Conservation (phyloP, 2,329 filamentous ascomycete genomes). For the Purpureocillium takamizusanense region DNA sequence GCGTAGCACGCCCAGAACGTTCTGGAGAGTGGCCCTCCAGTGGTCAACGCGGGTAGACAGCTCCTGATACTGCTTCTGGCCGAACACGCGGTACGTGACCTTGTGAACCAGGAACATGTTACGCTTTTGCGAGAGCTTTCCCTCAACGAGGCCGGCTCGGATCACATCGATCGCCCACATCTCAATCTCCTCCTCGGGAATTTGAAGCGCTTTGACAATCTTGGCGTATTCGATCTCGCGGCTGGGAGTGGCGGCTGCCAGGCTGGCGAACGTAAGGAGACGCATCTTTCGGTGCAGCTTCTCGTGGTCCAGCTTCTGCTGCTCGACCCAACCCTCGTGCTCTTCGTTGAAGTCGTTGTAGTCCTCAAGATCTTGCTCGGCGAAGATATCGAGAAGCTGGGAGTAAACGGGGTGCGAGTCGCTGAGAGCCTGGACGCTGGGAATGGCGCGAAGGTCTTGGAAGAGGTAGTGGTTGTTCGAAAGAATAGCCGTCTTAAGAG, state of each 20-base stretch:
- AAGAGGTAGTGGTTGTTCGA: conserved; percentile 57
- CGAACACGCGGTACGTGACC: conserved; percentile 92
- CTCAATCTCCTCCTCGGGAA: conserved; percentile 79
- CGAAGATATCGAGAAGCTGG: conserved; percentile 91
- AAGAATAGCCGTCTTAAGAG: conserved; percentile 43
- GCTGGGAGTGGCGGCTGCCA: conserved; percentile 74
- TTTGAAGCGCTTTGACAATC: conserved; percentile 78
- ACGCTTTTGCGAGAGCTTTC: conserved; percentile 88
- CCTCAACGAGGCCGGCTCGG: conserved; percentile 88
- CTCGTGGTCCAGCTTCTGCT: conserved; percentile 61
- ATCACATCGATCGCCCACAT: conserved; percentile 99
- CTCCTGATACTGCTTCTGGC: conserved; percentile 97
- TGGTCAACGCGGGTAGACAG: conserved; percentile 83
- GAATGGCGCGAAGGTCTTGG: conserved; percentile 72
- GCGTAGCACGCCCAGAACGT: conserved; percentile 69
- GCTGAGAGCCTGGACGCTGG: conserved; percentile 76
- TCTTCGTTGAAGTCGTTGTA: conserved; percentile 93
- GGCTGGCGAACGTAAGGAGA: conserved; percentile 81
- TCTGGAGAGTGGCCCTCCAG: conserved; percentile 75
- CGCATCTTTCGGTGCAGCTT: conserved; percentile 91
- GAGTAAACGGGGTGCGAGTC: conserved; percentile 79
- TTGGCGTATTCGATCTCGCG: conserved; percentile 82
- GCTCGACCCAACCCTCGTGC: conserved; percentile 76
- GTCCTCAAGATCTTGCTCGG: conserved; percentile 87
- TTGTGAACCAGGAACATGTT: conserved; percentile 92